These are phyloP conservation scores for Solanum corneliomulleri DNA, from an alignment of 257 asterid genomes.

Conservation along the genomic window DNA sequence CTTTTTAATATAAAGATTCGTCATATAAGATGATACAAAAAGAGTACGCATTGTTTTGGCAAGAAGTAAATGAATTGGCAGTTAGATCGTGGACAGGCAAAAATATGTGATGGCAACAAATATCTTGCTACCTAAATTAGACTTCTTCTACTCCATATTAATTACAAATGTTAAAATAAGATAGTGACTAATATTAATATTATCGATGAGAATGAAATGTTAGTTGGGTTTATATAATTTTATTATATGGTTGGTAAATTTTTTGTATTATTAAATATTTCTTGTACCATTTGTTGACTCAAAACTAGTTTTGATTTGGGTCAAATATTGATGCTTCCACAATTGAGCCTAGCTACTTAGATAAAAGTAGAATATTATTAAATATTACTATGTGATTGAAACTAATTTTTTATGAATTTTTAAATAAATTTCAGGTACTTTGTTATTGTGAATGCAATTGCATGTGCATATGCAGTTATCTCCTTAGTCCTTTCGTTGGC, in stretches of 20 bases:
- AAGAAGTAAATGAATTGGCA: not conserved
- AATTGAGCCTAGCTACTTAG: too few relatives aligned
- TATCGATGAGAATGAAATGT: not conserved
- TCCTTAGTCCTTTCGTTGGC: constrained; percentile 29
- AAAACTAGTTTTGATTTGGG: not conserved
- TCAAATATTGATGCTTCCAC: too few relatives aligned
- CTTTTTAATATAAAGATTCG: not conserved
- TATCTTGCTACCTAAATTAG: not conserved
- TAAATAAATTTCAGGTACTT: constrained; percentile 28
- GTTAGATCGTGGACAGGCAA: not conserved
- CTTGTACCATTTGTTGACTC: not conserved
- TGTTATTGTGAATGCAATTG: constrained; percentile 48
- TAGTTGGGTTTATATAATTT: not conserved
- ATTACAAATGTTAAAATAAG: not conserved
- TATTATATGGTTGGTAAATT: not conserved
- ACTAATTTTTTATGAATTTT: not conserved
- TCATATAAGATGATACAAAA: not conserved
- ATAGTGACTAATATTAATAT: not conserved
- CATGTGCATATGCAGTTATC: constrained; percentile 40
- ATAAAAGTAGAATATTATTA: not conserved
- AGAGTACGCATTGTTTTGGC: not conserved
- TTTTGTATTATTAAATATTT: too few relatives aligned
- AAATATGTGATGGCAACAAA: not conserved
- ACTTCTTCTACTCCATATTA: not conserved
- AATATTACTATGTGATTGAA: not conserved